These are phyloP conservation scores for Crucihimalaya himalaica DNA, from an alignment of 345 rosid genomes.

Conservation along the genomic window DNA sequence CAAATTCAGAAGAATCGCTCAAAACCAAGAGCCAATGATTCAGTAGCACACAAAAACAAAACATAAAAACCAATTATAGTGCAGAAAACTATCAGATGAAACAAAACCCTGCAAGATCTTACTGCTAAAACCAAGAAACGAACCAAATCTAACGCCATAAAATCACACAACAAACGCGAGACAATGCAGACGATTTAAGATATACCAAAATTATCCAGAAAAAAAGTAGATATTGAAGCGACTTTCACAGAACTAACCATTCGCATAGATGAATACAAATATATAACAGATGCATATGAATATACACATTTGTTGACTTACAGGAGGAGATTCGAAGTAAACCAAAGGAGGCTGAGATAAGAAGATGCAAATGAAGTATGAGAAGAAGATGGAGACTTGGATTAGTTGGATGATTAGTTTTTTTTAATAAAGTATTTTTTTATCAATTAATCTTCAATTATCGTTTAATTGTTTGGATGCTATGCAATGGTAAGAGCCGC, in stretches of 20 bases:
- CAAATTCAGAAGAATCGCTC: conserved; percentile 9
- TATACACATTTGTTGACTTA: conserved; percentile 14
- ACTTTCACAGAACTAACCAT: conserved; percentile 11
- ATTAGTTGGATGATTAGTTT: conserved; percentile 7
- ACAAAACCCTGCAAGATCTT: conserved; percentile 16
- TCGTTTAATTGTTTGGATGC: conserved; percentile 8
- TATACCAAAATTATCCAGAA: conserved; percentile 6
- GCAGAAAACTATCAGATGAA: background rate
- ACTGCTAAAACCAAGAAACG: background rate
- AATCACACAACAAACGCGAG: background rate
- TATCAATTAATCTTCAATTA: background rate
- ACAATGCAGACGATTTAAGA: conserved; percentile 23
- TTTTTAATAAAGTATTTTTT: background rate
- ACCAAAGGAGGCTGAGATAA: conserved; percentile 26
- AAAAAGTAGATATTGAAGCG: conserved; percentile 1
- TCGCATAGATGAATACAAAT: background rate
- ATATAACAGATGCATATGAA: background rate
- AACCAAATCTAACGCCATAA: conserved; percentile 13
- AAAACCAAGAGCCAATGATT: conserved; percentile 2
- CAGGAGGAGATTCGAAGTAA: conserved; percentile 21
- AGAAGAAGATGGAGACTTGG: conserved; percentile 14
- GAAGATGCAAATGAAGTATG: conserved; percentile 34
- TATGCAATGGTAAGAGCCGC: conserved; percentile 5
- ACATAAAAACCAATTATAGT: background rate
- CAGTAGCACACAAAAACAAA: background rate